Percentiles rank a stretch among this genome's conserved stretches.
These are phyloP conservation scores for Paspalum notatum DNA, from an alignment of 176 grass and related monocot species.

Conservation along the genomic window DNA sequence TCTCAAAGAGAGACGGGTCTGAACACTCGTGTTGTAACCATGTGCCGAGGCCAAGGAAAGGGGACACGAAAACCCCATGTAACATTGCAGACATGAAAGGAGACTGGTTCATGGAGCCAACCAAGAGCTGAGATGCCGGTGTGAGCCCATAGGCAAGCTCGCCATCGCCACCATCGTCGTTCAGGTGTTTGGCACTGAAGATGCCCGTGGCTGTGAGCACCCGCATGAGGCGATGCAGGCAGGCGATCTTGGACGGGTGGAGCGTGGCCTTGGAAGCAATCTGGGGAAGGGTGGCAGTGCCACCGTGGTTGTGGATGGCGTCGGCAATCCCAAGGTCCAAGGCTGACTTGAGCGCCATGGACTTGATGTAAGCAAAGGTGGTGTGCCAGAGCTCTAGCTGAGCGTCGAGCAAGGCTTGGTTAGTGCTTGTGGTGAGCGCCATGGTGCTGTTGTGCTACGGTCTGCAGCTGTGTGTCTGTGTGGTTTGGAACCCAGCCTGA, in stretches of 20 bases:
- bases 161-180: too few relatives aligned
- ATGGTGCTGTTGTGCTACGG: not conserved
- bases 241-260: constrained; percentile 2
- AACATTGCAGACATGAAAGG: not conserved
- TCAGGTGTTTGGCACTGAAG: not conserved
- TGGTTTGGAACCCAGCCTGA: too few relatives aligned
- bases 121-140: constrained; percentile 7
- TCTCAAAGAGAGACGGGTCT: constrained; percentile 3
- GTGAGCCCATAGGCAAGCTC: not conserved
- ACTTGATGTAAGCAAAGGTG: constrained; percentile 8
- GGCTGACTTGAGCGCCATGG: constrained; percentile 32
- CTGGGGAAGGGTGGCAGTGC: not conserved
- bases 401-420: constrained; percentile 2
- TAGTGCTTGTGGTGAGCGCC: not conserved
- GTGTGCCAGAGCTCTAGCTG: constrained; percentile 9
- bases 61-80: not conserved
- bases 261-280: not conserved
- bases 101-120: not conserved
- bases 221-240: constrained; percentile 23
- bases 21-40: constrained; percentile 22
- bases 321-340: constrained; percentile 19
- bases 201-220: not conserved
- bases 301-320: constrained; percentile 28
- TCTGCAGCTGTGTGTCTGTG: too few relatives aligned
- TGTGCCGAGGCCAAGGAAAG: not conserved